Base-by-base conservation (phyloP, 2,329 filamentous ascomycete species). In the Aspergillus sp. region DNA sequence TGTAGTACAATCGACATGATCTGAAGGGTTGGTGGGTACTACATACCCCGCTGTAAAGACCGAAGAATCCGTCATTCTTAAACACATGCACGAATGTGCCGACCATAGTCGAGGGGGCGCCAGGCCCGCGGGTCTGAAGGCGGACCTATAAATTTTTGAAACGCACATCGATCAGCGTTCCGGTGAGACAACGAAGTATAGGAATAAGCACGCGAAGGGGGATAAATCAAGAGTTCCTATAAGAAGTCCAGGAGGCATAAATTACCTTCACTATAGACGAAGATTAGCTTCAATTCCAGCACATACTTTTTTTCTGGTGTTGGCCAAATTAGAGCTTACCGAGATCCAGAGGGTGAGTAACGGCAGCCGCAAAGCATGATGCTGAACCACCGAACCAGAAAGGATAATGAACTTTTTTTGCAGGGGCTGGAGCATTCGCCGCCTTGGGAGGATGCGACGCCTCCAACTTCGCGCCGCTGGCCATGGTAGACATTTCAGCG, bases 331-430 rank as follows among this genome's bases (percentile, higher is more conserved):
- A 51, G 9, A 62, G 81, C 89, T 77, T 84, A 96, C 92, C 87
- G 65, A 97, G 83, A 85, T 97, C 93, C 73, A 98, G 82, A 53
- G 94, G 94, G 83, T 98, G 94, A 30, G 94, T 98, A 52, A 97
- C 91, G 68, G 88, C 89, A 48, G 94, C 93, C 39, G 94, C 94
- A 82, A 95, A 89, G 74, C 91, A 96, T 73, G 91, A 95, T 54
- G 94, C 92, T 74, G 91, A 97, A 58, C 95, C 95, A 65, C 95
- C 95, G 76, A 99, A 98, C 95, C 94, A 98, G 78, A 94, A 94
- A 9, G 91, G 91, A 79, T 94, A 94, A 69, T 79, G 80, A 53
- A 81, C 70, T 68, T 76, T 74, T 63, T 72, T 72, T 56, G 67
- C 63, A 57, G 70, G 69, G 48, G 65, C 62, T 57, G 66, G 52